Evolutionary conservation across 805 yeast species (phyloP).

Genomic region (Metschnikowia continentalis): DNA sequence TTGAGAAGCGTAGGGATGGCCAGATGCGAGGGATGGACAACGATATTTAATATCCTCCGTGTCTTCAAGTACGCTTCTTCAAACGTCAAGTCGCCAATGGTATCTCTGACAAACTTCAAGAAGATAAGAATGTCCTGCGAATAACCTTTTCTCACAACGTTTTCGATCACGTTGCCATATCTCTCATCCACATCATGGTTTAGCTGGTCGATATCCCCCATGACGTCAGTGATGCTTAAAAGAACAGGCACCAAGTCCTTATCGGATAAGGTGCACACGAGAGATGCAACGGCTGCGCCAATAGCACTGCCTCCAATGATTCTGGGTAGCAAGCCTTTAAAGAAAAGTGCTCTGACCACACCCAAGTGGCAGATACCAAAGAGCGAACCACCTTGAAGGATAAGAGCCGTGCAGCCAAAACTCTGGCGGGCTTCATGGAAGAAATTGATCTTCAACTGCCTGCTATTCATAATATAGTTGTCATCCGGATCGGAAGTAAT

Average conservation of each 20-base stretch:
- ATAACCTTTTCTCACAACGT: constrained; percentile 73
- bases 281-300: constrained; percentile 89
- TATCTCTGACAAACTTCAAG: constrained; percentile 68
- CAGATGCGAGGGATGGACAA: constrained; percentile 74
- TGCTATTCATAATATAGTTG: constrained; percentile 40
- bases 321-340: constrained; percentile 71
- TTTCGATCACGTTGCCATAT: constrained; percentile 67
- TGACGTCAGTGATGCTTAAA: constrained; percentile 35
- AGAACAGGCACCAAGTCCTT: constrained; percentile 54
- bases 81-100: constrained; percentile 81
- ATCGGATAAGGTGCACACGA: constrained; percentile 70
- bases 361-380: constrained; percentile 95
- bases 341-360: constrained; percentile 78
- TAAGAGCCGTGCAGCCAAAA: constrained; percentile 84
- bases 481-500: constrained; percentile 25
- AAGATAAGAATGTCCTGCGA: constrained; percentile 82
- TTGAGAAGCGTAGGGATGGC: constrained; percentile 72
- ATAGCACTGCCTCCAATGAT: constrained; percentile 90
- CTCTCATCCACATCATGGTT: constrained; percentile 55
- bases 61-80: constrained; percentile 87
- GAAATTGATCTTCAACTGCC: constrained; percentile 64
- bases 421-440: constrained; percentile 85
- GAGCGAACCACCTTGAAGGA: constrained; percentile 90
- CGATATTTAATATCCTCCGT: constrained; percentile 75
- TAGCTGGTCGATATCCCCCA: constrained; percentile 42